Evolutionary conservation across 768 basidiomycete species (phyloP), one percentile per base, ranked within the genome.

Genomic region (Candolleomyces efflorescens): DNA sequence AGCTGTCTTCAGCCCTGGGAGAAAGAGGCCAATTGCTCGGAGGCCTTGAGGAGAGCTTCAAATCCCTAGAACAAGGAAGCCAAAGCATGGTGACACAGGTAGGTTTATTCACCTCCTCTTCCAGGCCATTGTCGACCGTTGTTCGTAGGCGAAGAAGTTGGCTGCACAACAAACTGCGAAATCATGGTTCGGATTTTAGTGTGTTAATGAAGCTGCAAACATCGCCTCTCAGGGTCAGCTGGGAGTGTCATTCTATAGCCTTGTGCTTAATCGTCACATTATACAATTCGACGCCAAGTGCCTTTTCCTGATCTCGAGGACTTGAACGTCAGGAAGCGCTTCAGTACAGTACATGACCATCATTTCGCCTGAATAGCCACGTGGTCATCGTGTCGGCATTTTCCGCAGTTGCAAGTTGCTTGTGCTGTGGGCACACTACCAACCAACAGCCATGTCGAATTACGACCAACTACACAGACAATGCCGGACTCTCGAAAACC

Each of bases 381-480:
- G 43, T 44, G 43, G 43, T 15, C 7, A 1, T 44, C 7, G 3
- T 1, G 32, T 32, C 32, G 32, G 32, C 32, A 32, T 32, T 32
- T 3, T 15, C 15, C 41, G 41, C 17, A 15, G 15, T 43, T 20
- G 41, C 41, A 15, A 17, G 5, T 17, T 13, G 15, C 41, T 6
- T 43, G 41, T 17, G 11, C 24, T 45, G 49, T 20, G 37, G n/a
- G 37, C 27, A 55, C 32, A 24, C 46, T 22, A 50, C 45, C 44
- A 27, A 59, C 45, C 50, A 17, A 45, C 48, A 59, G 60, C 55
- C 56, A 92, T 91, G 89, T 78, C 87, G 58, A 85, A 77, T 63
- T 95, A 94, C 75, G 96, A 98, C 64, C 83, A 88, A 55, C 80
- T 98, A 32, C 90, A 97, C 65, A 78, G 94, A 54, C 94, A 96